Conservation (phyloP, 495 filamentous ascomycete genomes). For the Hyaloscypha bicolor region DNA sequence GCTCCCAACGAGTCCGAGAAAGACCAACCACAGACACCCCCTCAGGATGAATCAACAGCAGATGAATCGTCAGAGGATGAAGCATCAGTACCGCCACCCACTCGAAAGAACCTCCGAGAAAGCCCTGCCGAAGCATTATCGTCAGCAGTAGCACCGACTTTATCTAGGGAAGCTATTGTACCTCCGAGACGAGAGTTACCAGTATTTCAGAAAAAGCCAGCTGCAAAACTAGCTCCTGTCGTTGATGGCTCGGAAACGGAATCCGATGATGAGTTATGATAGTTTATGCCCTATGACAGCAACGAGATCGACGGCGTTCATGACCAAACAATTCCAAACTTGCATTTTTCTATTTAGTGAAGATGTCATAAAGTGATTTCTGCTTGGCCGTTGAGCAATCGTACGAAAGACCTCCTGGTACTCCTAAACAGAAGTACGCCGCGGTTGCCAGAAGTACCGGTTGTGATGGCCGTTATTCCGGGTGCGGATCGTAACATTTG, state of each 20-base stretch:
- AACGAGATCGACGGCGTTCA: slow-evolving; percentile 1
- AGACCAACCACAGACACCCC: slow-evolving; percentile 42
- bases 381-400: not conserved
- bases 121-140: slow-evolving; percentile 18
- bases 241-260: slow-evolving; percentile 32
- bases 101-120: slow-evolving; percentile 23
- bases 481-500: not conserved
- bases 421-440: not conserved
- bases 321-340: not conserved
- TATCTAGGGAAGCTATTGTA: slow-evolving; percentile 11
- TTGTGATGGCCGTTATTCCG: not conserved
- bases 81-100: slow-evolving; percentile 38
- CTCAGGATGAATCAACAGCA: slow-evolving; percentile 40
- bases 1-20: slow-evolving; percentile 35
- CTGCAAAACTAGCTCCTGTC: slow-evolving; percentile 4
- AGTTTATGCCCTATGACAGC: not conserved
- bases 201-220: slow-evolving; percentile 32
- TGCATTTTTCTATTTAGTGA: not conserved
- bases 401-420: not conserved
- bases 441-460: not conserved
- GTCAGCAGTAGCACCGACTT: slow-evolving; percentile 31
- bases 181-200: slow-evolving; percentile 35
- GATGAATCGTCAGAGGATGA: slow-evolving; percentile 41
- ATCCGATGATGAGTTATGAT: slow-evolving; percentile 36
- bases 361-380: too few species aligned